Evolutionary conservation across 2,329 filamentous ascomycete species (phyloP), one percentile per base, ranked within the genome.

Genomic region (Dothistroma septosporum): DNA sequence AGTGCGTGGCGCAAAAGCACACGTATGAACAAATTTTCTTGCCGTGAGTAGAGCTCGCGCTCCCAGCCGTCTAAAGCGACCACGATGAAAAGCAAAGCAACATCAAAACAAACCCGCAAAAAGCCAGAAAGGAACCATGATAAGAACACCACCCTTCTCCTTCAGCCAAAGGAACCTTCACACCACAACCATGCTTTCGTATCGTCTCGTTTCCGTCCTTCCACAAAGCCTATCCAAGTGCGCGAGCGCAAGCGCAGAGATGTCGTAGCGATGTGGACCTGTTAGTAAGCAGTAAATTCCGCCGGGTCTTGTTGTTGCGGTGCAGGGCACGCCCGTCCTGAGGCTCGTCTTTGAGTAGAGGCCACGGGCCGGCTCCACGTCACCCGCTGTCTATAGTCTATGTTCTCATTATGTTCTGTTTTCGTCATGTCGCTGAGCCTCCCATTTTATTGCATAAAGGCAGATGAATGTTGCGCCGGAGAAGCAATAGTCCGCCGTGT

Each of bases 361-460:
- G 55, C 53, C 56, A 55, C 53, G 41, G 59, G 58, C 31, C 55
- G 59, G 59, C 61, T 64, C 62, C 62, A 64, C 62, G 59, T 64
- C 62, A 64, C 53, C 56, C 48, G 57, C 57, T 59, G 57, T 64
- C 62, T 64, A 64, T 64, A 61, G 55, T 64, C 62, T 64, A 64
- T 64, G 50, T 61, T 63, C 54, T 64, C 59, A 59, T 64, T 53
- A 61, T 64, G 46, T 61, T 60, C 61, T 64, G 62, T 64, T 62
- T 59, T 60, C 53, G 48, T 64, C 59, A 55, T 57, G 44, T 59
- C 59, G 55, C 62, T 61, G 62, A 58, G 35, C 59, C 57, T 57
- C 59, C 32, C 54, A 41, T 58, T 55, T 24, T 44, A 22, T 55
- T 24, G 56, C 49, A 64, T 58, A 37, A 37, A 47, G 57, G 19